Conservation (phyloP, 345 rosid genomes). For the Populus ilicifolia region DNA sequence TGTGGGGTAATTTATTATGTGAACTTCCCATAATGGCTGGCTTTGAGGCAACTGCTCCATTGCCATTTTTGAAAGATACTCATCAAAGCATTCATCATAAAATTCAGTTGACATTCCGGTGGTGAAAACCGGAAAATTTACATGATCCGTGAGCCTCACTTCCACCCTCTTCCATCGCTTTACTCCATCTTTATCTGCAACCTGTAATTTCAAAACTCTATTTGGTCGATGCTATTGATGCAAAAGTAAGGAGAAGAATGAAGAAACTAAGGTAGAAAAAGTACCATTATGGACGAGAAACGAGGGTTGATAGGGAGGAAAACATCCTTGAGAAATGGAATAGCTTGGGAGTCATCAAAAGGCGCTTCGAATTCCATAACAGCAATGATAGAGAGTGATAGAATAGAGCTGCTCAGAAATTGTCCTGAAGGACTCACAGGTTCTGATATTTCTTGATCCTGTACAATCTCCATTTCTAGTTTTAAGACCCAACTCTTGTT, state of each 20-base stretch:
- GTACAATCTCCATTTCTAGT: constrained; percentile 21
- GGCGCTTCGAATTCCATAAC: constrained; percentile 29
- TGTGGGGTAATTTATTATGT: constrained; percentile 41
- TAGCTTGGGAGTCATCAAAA: constrained; percentile 16
- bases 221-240: background rate
- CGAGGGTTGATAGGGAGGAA: constrained; percentile 38
- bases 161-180: constrained; percentile 36
- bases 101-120: constrained; percentile 25
- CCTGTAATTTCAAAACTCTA: constrained; percentile 16
- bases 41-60: constrained; percentile 26
- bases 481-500: background rate
- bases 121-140: constrained; percentile 29
- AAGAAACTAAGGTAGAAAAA: background rate
- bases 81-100: constrained; percentile 26
- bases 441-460: constrained; percentile 6
- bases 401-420: constrained; percentile 28
- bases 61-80: constrained; percentile 33
- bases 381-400: constrained; percentile 24
- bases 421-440: constrained; percentile 38
- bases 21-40: constrained; percentile 52
- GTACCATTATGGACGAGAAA: constrained; percentile 46
- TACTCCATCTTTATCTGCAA: constrained; percentile 19
- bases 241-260: background rate
- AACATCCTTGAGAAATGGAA: constrained; percentile 19
- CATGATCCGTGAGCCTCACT: constrained; percentile 31